A percentile compares a stretch with the other conserved stretches of the same genome.
These are phyloP conservation scores for Penicillium manginii DNA, from an alignment of 495 filamentous ascomycete genomes.

Conservation along the genomic window DNA sequence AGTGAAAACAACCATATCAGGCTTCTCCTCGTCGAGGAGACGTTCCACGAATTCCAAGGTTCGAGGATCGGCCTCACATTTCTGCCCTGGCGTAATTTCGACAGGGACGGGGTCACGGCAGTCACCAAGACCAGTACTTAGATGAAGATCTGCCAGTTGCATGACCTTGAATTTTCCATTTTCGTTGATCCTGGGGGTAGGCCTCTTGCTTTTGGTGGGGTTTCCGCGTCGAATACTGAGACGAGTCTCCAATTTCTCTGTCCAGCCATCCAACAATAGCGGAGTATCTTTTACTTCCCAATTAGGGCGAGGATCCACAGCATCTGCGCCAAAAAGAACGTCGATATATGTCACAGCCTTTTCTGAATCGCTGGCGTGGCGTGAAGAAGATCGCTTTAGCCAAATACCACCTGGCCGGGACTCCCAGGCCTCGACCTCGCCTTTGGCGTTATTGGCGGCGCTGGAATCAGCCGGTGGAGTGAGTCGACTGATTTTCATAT, in stretches of 20 bases:
- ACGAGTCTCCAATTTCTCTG: conserved; percentile 66
- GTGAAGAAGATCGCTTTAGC: conserved; percentile 78
- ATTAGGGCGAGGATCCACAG: conserved; percentile 80
- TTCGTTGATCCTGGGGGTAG: conserved; percentile 74
- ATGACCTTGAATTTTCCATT: conserved; percentile 98
- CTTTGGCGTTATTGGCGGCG: conserved; percentile 35
- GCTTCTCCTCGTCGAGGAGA: conserved; percentile 86
- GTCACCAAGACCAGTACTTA: conserved; percentile 82
- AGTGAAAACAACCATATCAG: conserved; percentile 85
- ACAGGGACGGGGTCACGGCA: conserved; percentile 84
- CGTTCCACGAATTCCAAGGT: conserved; percentile 87
- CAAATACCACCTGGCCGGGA: conserved; percentile 77
- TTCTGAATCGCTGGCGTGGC: conserved; percentile 77
- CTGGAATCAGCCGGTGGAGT: conserved; percentile 66
- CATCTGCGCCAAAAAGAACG: conserved; percentile 91
- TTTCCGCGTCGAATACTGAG: conserved; percentile 77
- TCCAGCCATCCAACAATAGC: conserved; percentile 64
- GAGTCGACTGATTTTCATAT: conserved; percentile 77
- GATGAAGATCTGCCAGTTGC: conserved; percentile 88
- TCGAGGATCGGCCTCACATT: conserved; percentile 87
- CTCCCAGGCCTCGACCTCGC: conserved; percentile 77
- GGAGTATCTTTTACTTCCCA: conserved; percentile 78
- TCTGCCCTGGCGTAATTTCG: conserved; percentile 64
- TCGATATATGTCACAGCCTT: conserved; percentile 82
- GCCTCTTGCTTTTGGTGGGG: conserved; percentile 59